Evolutionary conservation across 2,329 filamentous ascomycete species (phyloP).

Genomic region (Cadophora gregata): DNA sequence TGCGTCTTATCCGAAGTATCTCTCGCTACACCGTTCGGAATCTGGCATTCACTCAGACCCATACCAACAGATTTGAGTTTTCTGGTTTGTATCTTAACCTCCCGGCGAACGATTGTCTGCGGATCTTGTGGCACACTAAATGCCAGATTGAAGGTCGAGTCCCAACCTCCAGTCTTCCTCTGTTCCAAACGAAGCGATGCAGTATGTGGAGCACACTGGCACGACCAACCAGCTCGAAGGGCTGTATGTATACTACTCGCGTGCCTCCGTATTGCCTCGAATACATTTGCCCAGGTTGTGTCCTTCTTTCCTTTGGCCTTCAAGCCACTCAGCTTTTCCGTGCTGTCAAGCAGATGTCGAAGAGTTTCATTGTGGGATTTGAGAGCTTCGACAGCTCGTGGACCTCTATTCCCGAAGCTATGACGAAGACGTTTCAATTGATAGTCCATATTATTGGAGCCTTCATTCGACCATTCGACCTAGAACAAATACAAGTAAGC

Average conservation of each 20-base stretch:
- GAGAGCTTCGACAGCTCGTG: constrained; percentile 27
- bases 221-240: constrained; percentile 36
- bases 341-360: constrained; percentile 31
- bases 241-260: constrained; percentile 36
- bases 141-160: constrained; percentile 30
- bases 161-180: constrained; percentile 28
- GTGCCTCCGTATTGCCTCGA: constrained; percentile 35
- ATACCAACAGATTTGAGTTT: neutral
- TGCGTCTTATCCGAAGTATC: constrained; percentile 5
- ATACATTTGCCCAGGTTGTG: constrained; percentile 35
- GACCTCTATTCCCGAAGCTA: constrained; percentile 37
- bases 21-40: neutral
- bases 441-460: constrained; percentile 36
- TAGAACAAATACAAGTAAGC: constrained; percentile 21
- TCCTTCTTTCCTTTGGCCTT: constrained; percentile 33
- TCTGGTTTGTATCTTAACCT: constrained; percentile 12
- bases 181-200: constrained; percentile 35
- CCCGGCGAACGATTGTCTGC: neutral
- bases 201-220: constrained; percentile 33
- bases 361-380: constrained; percentile 35
- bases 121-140: constrained; percentile 21
- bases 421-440: constrained; percentile 36
- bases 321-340: constrained; percentile 30
- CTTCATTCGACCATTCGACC: constrained; percentile 37
- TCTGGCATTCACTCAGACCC: neutral